Percentiles rank a stretch among this genome's conserved stretches.
Evolutionary conservation across 1,284 basidiomycete genomes (phyloP).

Genomic region (Thecaphora thlaspeos): DNA sequence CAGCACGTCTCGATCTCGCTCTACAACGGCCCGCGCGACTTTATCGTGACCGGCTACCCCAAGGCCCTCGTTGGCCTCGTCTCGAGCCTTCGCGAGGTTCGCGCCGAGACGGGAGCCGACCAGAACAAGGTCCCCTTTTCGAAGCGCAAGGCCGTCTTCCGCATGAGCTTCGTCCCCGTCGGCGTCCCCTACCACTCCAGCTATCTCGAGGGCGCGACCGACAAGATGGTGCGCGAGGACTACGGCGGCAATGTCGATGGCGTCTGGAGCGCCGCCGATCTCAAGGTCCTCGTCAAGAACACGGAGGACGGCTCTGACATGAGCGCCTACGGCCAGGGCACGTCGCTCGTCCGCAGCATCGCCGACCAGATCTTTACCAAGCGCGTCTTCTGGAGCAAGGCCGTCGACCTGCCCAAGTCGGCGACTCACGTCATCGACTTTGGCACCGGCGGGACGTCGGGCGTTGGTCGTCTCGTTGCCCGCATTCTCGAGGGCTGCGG

Average conservation of each 20-base stretch:
- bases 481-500: constrained; percentile 90
- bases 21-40: constrained; percentile 84
- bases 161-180: constrained; percentile 87
- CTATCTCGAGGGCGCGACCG: constrained; percentile 76
- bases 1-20: constrained; percentile 82
- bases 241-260: constrained; percentile 59
- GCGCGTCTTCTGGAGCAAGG: constrained; percentile 88
- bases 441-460: constrained; percentile 88
- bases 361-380: constrained; percentile 78
- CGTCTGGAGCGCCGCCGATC: constrained; percentile 73
- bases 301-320: constrained; percentile 66
- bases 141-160: constrained; percentile 91
- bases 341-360: constrained; percentile 41
- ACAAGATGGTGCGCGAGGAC: constrained; percentile 74
- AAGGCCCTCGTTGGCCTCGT: constrained; percentile 92
- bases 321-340: constrained; percentile 25
- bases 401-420: constrained; percentile 73
- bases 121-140: constrained; percentile 91
- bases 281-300: constrained; percentile 83
- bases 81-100: constrained; percentile 81
- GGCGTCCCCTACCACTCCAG: constrained; percentile 91
- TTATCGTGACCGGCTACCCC: constrained; percentile 89
- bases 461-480: constrained; percentile 86
- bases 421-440: constrained; percentile 93
- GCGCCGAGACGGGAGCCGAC: constrained; percentile 80